A percentile compares a stretch with the other conserved stretches of the same genome.
These are phyloP conservation scores for Thalia dealbata DNA, from an alignment of 176 grass and related monocot genomes.

Conservation along the genomic window DNA sequence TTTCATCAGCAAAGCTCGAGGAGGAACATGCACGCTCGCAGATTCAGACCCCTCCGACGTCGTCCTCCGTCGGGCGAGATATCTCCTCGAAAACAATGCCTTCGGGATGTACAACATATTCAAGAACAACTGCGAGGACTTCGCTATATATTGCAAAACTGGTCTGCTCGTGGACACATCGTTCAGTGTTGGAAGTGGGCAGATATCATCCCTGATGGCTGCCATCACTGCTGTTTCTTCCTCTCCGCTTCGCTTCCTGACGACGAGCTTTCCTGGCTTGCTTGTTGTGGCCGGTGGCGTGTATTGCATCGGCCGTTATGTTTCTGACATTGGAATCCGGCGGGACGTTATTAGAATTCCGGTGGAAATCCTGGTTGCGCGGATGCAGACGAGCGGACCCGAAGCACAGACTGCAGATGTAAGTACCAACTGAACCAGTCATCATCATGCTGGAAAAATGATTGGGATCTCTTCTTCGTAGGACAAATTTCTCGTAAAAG, in stretches of 20 bases:
- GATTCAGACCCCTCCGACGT: slow-evolving; percentile 27
- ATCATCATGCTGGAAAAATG: background rate
- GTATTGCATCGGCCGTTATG: slow-evolving; percentile 19
- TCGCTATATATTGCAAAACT: slow-evolving; percentile 85
- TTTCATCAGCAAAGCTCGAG: slow-evolving; percentile 76
- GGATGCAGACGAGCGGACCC: background rate
- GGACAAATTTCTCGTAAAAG: background rate
- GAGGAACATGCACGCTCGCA: slow-evolving; percentile 78
- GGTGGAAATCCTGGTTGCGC: background rate
- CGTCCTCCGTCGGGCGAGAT: slow-evolving; percentile 47
- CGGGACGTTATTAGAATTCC: background rate
- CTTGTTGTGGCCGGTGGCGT: slow-evolving; percentile 34
- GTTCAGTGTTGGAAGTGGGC: slow-evolving; percentile 76
- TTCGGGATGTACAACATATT: slow-evolving; percentile 69
- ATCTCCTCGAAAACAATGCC: slow-evolving; percentile 43
- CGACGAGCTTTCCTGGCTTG: slow-evolving; percentile 31
- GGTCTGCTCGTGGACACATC: slow-evolving; percentile 56
- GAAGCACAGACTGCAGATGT: background rate
- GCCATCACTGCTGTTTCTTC: slow-evolving; percentile 37
- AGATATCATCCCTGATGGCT: slow-evolving; percentile 52
- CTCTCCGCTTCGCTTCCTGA: slow-evolving; percentile 50
- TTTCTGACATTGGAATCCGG: background rate
- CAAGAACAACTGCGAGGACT: slow-evolving; percentile 94
- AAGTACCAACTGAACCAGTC: background rate
- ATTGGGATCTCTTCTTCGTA: background rate